Conservation (phyloP, 176 grass and related monocot species). For the Elymus sibiricus region DNA sequence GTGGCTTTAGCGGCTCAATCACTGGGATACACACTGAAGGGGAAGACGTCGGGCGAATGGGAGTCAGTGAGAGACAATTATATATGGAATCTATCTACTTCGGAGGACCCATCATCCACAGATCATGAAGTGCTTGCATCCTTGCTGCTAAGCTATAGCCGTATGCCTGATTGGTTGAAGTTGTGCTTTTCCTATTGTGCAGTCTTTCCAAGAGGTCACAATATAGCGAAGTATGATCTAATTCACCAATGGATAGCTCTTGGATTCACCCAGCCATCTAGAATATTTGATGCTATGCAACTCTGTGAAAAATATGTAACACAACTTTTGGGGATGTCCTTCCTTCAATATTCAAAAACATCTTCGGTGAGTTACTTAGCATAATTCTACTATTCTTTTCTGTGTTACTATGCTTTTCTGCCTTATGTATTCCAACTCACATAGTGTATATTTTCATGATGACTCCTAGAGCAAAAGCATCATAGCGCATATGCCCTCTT, state of each 20-base stretch:
- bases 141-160: too few relatives aligned
- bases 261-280: background rate
- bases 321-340: background rate
- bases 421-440: too few relatives aligned
- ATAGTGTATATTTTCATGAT: too few relatives aligned
- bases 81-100: background rate
- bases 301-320: background rate
- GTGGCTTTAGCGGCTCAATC: constrained; percentile 23
- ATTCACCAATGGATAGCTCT: constrained; percentile 27
- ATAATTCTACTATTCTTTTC: background rate
- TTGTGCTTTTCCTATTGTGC: constrained; percentile 31
- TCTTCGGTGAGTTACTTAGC: background rate
- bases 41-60: background rate
- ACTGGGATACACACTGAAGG: background rate
- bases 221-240: constrained; percentile 19
- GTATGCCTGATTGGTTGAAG: background rate
- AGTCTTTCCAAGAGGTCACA: background rate
- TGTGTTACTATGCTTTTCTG: too few relatives aligned
- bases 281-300: background rate
- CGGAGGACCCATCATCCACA: background rate
- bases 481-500: too few relatives aligned
- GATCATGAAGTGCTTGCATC: too few relatives aligned
- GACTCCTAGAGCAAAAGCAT: too few relatives aligned
- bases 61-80: background rate
- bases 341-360: background rate